Base-by-base conservation (phyloP, 257 asterid genomes). In the Petunia secreta region DNA sequence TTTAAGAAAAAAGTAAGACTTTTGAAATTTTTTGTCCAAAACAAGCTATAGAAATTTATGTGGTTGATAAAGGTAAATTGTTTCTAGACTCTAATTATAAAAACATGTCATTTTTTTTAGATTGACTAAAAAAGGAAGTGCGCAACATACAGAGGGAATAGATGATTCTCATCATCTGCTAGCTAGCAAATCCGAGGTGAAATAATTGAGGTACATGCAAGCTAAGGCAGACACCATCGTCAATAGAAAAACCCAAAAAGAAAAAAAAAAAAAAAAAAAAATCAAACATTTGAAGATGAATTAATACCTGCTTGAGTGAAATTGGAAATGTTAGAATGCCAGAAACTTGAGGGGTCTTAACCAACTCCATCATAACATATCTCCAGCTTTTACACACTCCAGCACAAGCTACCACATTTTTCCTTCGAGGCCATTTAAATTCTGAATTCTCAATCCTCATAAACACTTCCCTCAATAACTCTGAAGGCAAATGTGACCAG, bases 351-450 rank as follows among this genome's bases (percentile, higher is more conserved):
- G 93, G 98, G 66, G 84, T 84, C 64, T 80, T 78, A 0, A 93
- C 98, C 40, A 91, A 60, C 85, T 93, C 98, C 91, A 89, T 91
- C 91, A 94, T 86, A 81, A 87, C 85, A 67, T 93, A 89, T 84
- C 98, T 91, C 98, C 98, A 94, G 85, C 89, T 90, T 81, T 85
- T 89, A 80, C 98, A 94, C 41, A 94, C 98, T 9, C 98, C 96
- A 0, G 97, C 95, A 85, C 97, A 91, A 69, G 97, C 95, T 83
- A 93, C 95, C 5, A 94, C 98, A 79, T 87, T 89, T 79, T 88
- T 91, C 80, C 98, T 94, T 36, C 81, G 84, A 73, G 97, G 97
- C 95, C 98, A 91, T 63, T 89, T 87, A 1, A 88, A 77, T 79
- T 88, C 98, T 14, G 88, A 83, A 58, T 88, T 93, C 83, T 94